phyloP scores from a whole-genome alignment of 2,329 filamentous ascomycete species.

The Fusarium newnesense region DNA sequence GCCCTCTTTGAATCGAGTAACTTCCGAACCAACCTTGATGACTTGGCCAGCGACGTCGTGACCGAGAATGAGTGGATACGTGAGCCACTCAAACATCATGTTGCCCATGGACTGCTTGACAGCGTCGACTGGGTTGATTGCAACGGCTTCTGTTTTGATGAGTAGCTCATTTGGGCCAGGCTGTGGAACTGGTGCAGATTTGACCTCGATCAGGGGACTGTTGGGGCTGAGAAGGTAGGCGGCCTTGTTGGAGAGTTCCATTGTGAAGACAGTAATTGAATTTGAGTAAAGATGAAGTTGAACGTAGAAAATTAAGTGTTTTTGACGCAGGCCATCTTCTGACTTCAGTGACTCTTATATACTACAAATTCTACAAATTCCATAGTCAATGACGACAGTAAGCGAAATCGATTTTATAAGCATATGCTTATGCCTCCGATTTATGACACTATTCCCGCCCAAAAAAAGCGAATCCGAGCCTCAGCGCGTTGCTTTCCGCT shows the following conservation, averaged over 20 bases:
- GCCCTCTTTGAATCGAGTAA: background rate
- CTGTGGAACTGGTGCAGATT: background rate
- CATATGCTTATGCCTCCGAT: background rate
- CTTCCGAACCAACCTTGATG: background rate
- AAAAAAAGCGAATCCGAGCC: background rate
- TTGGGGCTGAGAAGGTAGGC: background rate
- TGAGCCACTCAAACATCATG: slow-evolving; percentile 23
- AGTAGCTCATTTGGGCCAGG: background rate
- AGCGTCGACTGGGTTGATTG: background rate
- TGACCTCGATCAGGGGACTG: background rate
- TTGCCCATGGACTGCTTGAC: slow-evolving; percentile 15
- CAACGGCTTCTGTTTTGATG: background rate
- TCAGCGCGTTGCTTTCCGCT: background rate
- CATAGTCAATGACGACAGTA: background rate
- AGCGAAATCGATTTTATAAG: rapidly evolving
- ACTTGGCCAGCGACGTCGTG: background rate
- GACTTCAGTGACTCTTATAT: background rate
- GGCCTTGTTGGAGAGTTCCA: background rate
- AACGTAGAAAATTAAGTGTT: background rate
- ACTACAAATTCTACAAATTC: too few species aligned
- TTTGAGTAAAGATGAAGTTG: rapidly evolving
- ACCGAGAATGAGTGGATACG: slow-evolving; percentile 7
- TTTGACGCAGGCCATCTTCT: rapidly evolving
- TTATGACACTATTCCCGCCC: background rate
- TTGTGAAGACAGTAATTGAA: rapidly evolving